These are phyloP conservation scores for Neostapfia colusana DNA, from an alignment of 176 grass and related monocot genomes.

Conservation along the genomic window DNA sequence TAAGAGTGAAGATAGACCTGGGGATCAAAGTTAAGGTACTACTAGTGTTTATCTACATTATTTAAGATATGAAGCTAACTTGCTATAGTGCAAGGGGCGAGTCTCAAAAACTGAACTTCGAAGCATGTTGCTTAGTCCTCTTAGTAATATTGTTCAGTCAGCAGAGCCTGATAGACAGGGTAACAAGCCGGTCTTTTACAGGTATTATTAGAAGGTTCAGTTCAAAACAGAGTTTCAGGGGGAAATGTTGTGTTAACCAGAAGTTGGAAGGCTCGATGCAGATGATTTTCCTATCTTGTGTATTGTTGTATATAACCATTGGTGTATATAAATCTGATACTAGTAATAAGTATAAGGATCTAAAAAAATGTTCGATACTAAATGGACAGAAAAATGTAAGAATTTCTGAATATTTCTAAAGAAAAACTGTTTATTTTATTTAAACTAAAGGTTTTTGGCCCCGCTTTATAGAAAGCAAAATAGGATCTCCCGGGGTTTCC, in stretches of 20 bases:
- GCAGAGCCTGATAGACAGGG: background rate
- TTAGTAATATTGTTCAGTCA: too few species aligned
- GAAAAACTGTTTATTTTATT: too few species aligned
- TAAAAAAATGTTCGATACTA: too few species aligned
- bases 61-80: background rate
- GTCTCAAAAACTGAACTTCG: background rate
- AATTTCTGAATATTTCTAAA: too few species aligned
- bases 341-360: background rate
- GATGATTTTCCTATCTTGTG: too few species aligned
- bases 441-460: too few species aligned
- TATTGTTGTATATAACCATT: background rate
- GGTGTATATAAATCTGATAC: background rate
- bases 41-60: conserved; percentile 7
- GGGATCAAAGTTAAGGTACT: background rate
- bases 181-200: background rate
- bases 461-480: too few species aligned
- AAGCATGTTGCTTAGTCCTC: too few species aligned
- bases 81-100: background rate
- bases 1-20: conserved; percentile 38
- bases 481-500: too few species aligned
- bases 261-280: too few species aligned
- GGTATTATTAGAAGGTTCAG: background rate
- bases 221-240: background rate
- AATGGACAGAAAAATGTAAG: too few species aligned
- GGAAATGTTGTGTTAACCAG: too few species aligned